These are phyloP conservation scores for Byssochlamys sp. DNA, from an alignment of 2,329 filamentous ascomycete genomes.

Conservation along the genomic window DNA sequence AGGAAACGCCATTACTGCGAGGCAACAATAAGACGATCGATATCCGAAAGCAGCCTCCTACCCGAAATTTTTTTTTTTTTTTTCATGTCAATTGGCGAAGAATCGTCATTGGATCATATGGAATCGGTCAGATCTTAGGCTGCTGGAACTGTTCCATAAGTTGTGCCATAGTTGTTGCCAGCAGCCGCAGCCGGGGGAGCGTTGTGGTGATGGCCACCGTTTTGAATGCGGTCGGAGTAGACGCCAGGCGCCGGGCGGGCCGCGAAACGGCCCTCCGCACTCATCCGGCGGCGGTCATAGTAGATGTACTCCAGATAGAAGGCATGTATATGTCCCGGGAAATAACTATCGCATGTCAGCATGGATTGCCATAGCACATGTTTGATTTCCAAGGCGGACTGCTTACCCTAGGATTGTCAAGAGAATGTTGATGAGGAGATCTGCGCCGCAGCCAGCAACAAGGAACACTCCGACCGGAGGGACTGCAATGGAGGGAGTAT, in stretches of 20 bases:
- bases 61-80: not conserved
- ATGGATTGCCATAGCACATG: not conserved
- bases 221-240: constrained; percentile 32
- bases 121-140: constrained; percentile 3
- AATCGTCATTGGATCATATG: not conserved
- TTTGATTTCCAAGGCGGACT: not conserved
- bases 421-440: constrained; percentile 58
- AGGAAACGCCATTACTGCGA: not conserved
- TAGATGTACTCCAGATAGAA: constrained; percentile 79
- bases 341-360: constrained; percentile 40
- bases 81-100: not conserved
- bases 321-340: constrained; percentile 70
- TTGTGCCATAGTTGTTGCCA: constrained; percentile 13
- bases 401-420: constrained; percentile 55
- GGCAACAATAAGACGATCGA: not conserved
- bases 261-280: constrained; percentile 12
- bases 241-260: constrained; percentile 25
- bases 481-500: constrained; percentile 34
- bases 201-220: constrained; percentile 18
- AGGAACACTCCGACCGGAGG: constrained; percentile 56
- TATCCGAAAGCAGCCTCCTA: not conserved
- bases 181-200: constrained; percentile 3
- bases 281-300: constrained; percentile 51
- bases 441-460: constrained; percentile 56
- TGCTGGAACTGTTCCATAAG: constrained; percentile 15